phyloP scores from a whole-genome alignment of 805 yeast species.

The Grigorovia jiainica region DNA sequence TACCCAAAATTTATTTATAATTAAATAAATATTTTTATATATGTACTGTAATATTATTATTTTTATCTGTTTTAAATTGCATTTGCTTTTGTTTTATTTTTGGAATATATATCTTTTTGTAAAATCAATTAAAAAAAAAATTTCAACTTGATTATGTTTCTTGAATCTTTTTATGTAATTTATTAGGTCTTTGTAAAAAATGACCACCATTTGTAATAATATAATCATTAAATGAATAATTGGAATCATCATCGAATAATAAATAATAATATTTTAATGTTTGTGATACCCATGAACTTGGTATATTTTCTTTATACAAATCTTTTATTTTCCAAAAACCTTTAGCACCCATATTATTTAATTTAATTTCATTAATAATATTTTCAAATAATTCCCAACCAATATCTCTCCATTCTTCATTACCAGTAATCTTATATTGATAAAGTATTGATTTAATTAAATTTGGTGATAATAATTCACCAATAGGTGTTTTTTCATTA shows the following conservation, averaged over 20 bases:
- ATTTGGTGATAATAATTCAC: conserved; percentile 45
- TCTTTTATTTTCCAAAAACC: conserved; percentile 33
- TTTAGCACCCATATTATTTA: conserved; percentile 28
- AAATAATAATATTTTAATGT: conserved; percentile 49
- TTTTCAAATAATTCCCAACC: conserved; percentile 42
- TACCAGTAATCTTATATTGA: conserved; percentile 53
- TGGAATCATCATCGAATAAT: conserved; percentile 36
- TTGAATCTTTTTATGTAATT: neutral
- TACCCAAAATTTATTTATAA: no score
- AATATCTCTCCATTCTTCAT: conserved; percentile 43
- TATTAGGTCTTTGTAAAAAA: conserved; percentile 31
- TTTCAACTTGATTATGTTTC: no score
- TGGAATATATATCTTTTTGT: no score
- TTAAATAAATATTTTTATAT: no score
- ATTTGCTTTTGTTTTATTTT: no score
- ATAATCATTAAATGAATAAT: conserved; percentile 41
- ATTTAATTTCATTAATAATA: conserved; percentile 25
- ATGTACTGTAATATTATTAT: no score
- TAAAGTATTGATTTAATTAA: conserved; percentile 52
- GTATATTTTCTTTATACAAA: conserved; percentile 30
- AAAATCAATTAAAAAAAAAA: no score
- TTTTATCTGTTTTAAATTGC: no score
- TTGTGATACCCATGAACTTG: conserved; percentile 50
- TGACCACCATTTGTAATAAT: conserved; percentile 58
- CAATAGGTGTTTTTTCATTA: conserved; percentile 18